phyloP scores from a whole-genome alignment of 345 rosid species.

The Arabidopsis thaliana region DNA sequence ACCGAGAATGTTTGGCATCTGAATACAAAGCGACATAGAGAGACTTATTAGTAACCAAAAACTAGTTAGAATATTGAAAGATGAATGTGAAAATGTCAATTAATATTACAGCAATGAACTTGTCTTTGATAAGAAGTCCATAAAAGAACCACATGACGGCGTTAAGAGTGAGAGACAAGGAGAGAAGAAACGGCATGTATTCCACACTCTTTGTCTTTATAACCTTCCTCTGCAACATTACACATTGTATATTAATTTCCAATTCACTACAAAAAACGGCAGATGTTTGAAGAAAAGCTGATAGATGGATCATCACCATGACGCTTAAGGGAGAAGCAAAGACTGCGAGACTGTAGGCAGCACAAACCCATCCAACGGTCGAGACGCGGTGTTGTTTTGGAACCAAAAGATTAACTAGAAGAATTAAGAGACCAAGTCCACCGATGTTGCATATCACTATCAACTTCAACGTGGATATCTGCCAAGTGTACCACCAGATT shows the following conservation, averaged over 20 bases:
- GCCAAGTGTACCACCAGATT: constrained; percentile 29
- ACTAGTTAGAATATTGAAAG: background rate
- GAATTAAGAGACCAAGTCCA: constrained; percentile 56
- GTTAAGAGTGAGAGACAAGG: constrained; percentile 71
- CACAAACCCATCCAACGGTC: constrained; percentile 80
- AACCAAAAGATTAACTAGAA: constrained; percentile 47
- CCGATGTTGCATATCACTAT: constrained; percentile 62
- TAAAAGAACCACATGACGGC: constrained; percentile 90
- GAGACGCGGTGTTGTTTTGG: constrained; percentile 51
- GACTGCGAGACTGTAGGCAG: constrained; percentile 64
- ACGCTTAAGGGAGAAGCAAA: constrained; percentile 82
- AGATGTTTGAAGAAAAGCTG: constrained; percentile 16
- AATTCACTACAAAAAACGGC: background rate
- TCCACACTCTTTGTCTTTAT: constrained; percentile 84
- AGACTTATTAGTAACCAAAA: background rate
- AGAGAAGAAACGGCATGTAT: constrained; percentile 80
- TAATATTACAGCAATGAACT: constrained; percentile 65
- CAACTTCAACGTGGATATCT: constrained; percentile 61
- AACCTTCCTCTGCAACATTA: constrained; percentile 63
- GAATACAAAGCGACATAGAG: background rate
- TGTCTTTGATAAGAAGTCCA: constrained; percentile 71
- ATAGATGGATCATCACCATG: constrained; percentile 54
- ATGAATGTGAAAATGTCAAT: constrained; percentile 42
- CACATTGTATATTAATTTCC: constrained; percentile 10
- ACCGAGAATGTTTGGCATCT: constrained; percentile 40